Evolutionary conservation across 1,139 yeast species (phyloP).

Genomic region (Spencermartinsiella ligniputridi): DNA sequence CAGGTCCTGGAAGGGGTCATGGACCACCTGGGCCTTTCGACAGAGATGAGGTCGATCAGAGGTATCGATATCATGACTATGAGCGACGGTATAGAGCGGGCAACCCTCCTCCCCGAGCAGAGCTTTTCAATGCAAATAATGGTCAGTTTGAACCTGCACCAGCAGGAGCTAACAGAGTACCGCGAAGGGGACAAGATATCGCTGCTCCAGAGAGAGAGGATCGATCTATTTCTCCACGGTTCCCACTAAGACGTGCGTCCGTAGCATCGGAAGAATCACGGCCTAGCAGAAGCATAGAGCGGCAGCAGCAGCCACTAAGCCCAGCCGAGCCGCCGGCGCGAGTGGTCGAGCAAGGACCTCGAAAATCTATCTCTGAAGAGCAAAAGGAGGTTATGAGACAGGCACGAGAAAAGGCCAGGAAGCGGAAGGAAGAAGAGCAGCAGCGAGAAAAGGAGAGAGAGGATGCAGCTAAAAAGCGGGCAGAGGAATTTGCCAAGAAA

Average conservation of each 20-base stretch:
- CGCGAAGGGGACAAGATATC: conserved; percentile 1
- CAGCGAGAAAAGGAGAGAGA: conserved; percentile 28
- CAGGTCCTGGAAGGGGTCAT: neutral
- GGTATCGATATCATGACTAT: conserved; percentile 28
- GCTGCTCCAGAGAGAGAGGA: neutral
- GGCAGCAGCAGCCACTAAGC: neutral
- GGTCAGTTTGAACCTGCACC: conserved; percentile 28
- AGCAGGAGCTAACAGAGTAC: neutral
- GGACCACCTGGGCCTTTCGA: neutral
- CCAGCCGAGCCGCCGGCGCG: neutral
- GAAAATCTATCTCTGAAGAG: conserved; percentile 19
- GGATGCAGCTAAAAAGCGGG: conserved; percentile 28
- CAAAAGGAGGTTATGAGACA: conserved; percentile 35
- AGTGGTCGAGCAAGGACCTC: neutral
- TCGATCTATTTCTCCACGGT: conserved; percentile 3
- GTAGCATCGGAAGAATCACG: conserved; percentile 4
- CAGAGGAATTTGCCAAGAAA: conserved; percentile 30
- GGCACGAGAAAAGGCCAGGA: conserved; percentile 31
- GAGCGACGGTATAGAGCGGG: conserved; percentile 30
- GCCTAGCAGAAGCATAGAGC: neutral
- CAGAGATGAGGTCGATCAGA: conserved; percentile 13
- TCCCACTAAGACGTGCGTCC: neutral
- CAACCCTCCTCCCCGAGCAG: conserved; percentile 27
- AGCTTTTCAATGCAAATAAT: conserved; percentile 31
- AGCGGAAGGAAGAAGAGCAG: conserved; percentile 35